A percentile compares a stretch with the other conserved stretches of the same genome.
Conservation (phyloP, 345 rosid genomes). For the Boechera divaricarpa region DNA sequence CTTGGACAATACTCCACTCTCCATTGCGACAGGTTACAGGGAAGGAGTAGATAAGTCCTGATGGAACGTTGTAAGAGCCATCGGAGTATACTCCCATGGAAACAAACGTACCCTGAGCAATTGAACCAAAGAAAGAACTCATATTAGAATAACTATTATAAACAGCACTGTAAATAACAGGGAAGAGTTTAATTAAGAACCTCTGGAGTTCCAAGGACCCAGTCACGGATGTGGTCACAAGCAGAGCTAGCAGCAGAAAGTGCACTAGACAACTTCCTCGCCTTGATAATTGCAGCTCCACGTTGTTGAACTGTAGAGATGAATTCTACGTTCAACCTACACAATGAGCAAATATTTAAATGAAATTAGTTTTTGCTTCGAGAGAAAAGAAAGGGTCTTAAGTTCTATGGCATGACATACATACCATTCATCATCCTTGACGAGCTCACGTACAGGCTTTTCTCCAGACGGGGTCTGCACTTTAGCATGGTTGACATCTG, state of each 20-base stretch:
- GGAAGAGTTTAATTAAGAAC: slow-evolving; percentile 44
- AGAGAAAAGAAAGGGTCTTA: not conserved
- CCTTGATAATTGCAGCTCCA: slow-evolving; percentile 99
- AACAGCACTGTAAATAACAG: not conserved
- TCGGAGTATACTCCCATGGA: slow-evolving; percentile 99
- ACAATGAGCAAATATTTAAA: not conserved
- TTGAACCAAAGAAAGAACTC: slow-evolving; percentile 5
- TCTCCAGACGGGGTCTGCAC: slow-evolving; percentile 75
- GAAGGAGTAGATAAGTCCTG: slow-evolving; percentile 96
- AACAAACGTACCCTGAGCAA: slow-evolving; percentile 85
- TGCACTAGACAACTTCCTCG: slow-evolving; percentile 94
- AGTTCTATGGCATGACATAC: not conserved
- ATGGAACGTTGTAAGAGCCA: slow-evolving; percentile 94
- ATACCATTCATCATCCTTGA: slow-evolving; percentile 75
- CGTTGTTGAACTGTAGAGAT: slow-evolving; percentile 94
- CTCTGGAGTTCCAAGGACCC: slow-evolving; percentile 99
- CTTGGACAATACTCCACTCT: slow-evolving; percentile 94
- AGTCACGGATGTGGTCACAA: slow-evolving; percentile 97
- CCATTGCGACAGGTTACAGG: slow-evolving; percentile 89
- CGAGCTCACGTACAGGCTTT: slow-evolving; percentile 79
- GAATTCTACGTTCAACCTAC: slow-evolving; percentile 77
- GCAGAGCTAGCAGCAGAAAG: slow-evolving; percentile 98
- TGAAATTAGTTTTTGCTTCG: not conserved
- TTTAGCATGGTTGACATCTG: slow-evolving; percentile 98
- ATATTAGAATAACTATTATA: slow-evolving; percentile 16